Conservation (phyloP, 768 basidiomycete species). For the Lentinula edodes region DNA sequence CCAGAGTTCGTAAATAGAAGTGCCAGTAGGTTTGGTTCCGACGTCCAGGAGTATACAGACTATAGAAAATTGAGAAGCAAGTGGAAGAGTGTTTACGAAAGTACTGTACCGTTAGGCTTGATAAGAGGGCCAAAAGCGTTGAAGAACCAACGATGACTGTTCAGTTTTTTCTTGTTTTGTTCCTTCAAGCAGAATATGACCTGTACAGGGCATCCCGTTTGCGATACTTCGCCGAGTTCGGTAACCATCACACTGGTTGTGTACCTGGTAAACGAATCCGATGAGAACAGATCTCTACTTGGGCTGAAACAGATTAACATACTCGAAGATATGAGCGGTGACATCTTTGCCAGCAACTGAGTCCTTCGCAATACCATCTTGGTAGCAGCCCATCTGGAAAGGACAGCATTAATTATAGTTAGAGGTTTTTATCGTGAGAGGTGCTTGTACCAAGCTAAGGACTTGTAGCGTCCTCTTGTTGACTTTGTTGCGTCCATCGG, state of each 20-base stretch:
- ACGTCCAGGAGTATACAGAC: conserved; percentile 93
- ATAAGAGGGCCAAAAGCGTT: conserved; percentile 90
- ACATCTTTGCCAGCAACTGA: conserved; percentile 86
- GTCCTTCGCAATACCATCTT: conserved; percentile 88
- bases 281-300: background rate
- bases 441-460: conserved; percentile 57
- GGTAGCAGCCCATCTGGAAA: conserved; percentile 75
- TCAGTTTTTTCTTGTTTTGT: conserved; percentile 96
- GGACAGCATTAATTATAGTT: background rate
- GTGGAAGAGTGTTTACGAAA: conserved; percentile 2
- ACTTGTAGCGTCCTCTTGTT: conserved; percentile 91
- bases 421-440: conserved; percentile 7
- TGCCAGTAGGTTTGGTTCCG: conserved; percentile 91
- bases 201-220: conserved; percentile 76
- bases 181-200: conserved; percentile 90
- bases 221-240: conserved; percentile 73
- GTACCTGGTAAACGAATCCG: conserved; percentile 47
- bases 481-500: conserved; percentile 81
- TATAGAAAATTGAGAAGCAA: conserved; percentile 18
- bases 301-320: conserved; percentile 17
- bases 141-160: conserved; percentile 97
- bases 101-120: conserved; percentile 64
- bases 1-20: conserved; percentile 95
- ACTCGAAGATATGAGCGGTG: conserved; percentile 93
- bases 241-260: conserved; percentile 77